Base-by-base conservation (phyloP, 352 stramenopile species). In the Pythium oligandrum region DNA sequence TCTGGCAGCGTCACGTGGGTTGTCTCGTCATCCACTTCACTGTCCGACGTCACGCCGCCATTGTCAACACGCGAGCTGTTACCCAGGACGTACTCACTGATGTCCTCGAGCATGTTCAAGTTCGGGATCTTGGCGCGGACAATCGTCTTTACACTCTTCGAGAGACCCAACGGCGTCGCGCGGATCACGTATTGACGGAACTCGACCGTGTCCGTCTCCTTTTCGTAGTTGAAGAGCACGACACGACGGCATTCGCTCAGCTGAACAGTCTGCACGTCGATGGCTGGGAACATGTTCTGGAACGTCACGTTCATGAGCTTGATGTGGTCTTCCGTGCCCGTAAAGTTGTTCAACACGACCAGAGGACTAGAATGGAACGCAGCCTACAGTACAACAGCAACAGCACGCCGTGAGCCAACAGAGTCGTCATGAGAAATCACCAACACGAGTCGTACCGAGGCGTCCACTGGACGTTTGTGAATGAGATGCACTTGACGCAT, bases 331-430 rank as follows among this genome's bases (percentile, higher is more conserved):
- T 89, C 68, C 1, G 66, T 68, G 68, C 95, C 83, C 43, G 91
- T 97, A 73, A 99, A 99, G 74, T 99, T 99, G 76, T 99, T 99
- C 31, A 98, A 94, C 40, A 99, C 96, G 6, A 99, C 89, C 9
- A 99, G 71, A 6, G 97, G 97, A 55, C 93, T 88, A 48, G 88
- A 91, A 48, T 95, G 81, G 40, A 94, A 91, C 11, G 95, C 85
- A 37, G 80, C 60, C 51, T 72, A n/a, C 17, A 26, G 17, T 26
- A 26, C 17, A 26, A 26, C 17, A 26, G 17, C 17, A 26, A 26
- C 17, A 26, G 17, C 17, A 26, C 17, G 17, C 17, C 17, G 17
- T 26, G 17, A 26, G 17, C 17, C 17, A 26, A 26, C 17, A 26
- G 17, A 26, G 17, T 26, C 17, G 17, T 26, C 17, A 26, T 26